Conservation (phyloP, 495 filamentous ascomycete species). For the Daldinia decipiens region DNA sequence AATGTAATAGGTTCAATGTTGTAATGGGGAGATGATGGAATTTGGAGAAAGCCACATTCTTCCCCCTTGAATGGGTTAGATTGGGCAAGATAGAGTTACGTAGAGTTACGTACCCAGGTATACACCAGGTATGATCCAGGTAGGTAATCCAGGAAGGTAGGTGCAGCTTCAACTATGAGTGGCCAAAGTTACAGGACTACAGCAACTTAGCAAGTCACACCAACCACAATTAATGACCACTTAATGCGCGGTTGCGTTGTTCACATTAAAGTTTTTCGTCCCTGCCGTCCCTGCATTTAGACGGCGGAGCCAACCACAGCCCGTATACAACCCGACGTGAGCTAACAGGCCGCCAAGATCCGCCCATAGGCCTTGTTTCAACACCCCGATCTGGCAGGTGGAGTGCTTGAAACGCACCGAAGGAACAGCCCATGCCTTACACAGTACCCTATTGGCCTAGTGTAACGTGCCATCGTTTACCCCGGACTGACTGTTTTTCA, state of each 20-base stretch:
- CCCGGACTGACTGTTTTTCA: slow-evolving; percentile 30
- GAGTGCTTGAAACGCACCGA: slow-evolving; percentile 42
- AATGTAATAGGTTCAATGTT: no score
- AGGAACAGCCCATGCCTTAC: slow-evolving; percentile 27
- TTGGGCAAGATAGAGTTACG: not conserved
- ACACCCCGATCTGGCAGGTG: slow-evolving; percentile 38
- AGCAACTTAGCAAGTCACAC: not conserved
- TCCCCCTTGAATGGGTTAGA: slow-evolving; percentile 11
- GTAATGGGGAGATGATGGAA: slow-evolving; percentile 36
- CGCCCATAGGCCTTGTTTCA: slow-evolving; percentile 35
- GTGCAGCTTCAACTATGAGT: slow-evolving; percentile 9
- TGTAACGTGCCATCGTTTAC: slow-evolving; percentile 47
- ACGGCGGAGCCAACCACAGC: slow-evolving; percentile 34
- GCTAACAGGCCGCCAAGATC: no score
- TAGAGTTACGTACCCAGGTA: not conserved
- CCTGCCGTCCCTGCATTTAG: slow-evolving; percentile 38
- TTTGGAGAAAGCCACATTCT: slow-evolving; percentile 6
- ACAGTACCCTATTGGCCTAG: slow-evolving; percentile 33
- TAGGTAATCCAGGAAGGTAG: slow-evolving; percentile 5
- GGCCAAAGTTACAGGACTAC: slow-evolving; percentile 26
- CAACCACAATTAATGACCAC: not conserved
- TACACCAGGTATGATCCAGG: not conserved
- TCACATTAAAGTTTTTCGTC: slow-evolving; percentile 22
- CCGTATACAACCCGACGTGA: slow-evolving; percentile 11
- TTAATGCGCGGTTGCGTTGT: slow-evolving; percentile 29